Conservation (phyloP, 1,284 basidiomycete species). For the Ustilago nuda region DNA sequence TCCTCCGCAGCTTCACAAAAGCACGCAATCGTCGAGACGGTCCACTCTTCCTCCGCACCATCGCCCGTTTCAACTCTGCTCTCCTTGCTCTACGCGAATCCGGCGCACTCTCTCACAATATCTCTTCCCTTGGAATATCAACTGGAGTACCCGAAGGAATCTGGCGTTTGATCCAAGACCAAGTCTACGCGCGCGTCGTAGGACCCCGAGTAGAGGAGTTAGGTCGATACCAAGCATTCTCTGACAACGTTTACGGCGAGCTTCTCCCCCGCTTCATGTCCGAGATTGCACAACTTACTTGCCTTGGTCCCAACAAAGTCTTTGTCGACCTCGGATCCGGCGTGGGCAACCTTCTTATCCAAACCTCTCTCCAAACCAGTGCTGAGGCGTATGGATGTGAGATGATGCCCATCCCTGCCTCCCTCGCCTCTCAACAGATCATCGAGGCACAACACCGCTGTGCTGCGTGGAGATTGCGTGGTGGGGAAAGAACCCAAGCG, state of each 20-base stretch:
- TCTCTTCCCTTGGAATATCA: slow-evolving; percentile 57
- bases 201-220: slow-evolving; percentile 72
- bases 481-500: slow-evolving; percentile 69
- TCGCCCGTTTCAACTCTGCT: slow-evolving; percentile 72
- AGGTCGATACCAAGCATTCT: slow-evolving; percentile 71
- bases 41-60: slow-evolving; percentile 71
- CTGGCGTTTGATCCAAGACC: slow-evolving; percentile 73
- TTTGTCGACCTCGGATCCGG: slow-evolving; percentile 74
- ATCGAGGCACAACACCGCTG: slow-evolving; percentile 71
- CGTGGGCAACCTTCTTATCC: slow-evolving; percentile 74
- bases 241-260: slow-evolving; percentile 70
- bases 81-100: slow-evolving; percentile 69
- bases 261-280: slow-evolving; percentile 70
- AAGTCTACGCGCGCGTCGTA: slow-evolving; percentile 73
- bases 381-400: slow-evolving; percentile 72
- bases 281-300: slow-evolving; percentile 68
- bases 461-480: slow-evolving; percentile 72
- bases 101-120: slow-evolving; percentile 67
- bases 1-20: slow-evolving; percentile 72
- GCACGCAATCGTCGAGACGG: slow-evolving; percentile 72
- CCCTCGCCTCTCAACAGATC: slow-evolving; percentile 72
- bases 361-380: slow-evolving; percentile 73
- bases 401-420: slow-evolving; percentile 72
- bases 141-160: slow-evolving; percentile 67
- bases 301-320: slow-evolving; percentile 65